Conservation (phyloP, 2,329 filamentous ascomycete genomes). For the Alternaria solani region DNA sequence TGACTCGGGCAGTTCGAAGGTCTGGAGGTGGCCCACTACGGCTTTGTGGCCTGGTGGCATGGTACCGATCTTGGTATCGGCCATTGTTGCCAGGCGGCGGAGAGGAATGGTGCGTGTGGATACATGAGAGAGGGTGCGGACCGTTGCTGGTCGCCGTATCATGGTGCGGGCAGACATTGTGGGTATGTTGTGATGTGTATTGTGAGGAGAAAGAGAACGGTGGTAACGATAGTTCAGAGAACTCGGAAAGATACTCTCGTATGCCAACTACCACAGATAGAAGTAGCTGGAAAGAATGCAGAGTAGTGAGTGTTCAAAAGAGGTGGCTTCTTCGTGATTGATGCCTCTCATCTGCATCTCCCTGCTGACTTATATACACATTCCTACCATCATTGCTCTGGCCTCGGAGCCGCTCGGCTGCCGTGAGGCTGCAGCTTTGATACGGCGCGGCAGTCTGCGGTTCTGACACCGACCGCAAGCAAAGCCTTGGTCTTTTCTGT, state of each 20-base stretch:
- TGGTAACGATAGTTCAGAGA: background rate
- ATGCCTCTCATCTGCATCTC: background rate
- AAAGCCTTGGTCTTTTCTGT: background rate
- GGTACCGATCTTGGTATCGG: background rate
- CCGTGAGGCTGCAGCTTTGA: background rate
- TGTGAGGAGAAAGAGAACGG: background rate
- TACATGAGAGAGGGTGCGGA: background rate
- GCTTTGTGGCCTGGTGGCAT: constrained; percentile 16
- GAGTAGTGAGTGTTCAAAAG: background rate
- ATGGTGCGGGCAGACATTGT: constrained; percentile 9
- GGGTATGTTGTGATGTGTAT: background rate
- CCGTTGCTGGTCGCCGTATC: background rate
- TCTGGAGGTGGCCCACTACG: constrained; percentile 10
- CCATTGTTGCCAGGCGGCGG: constrained; percentile 3
- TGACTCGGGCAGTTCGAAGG: constrained; percentile 12
- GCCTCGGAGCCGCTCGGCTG: background rate
- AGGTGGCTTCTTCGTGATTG: background rate
- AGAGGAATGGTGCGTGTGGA: background rate
- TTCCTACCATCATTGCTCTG: background rate
- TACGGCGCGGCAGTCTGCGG: background rate
- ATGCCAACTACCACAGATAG: background rate
- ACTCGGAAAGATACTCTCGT: background rate
- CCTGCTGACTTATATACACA: constrained; percentile 8
- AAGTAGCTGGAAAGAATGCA: background rate
- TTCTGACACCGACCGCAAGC: background rate